A percentile compares a stretch with the other conserved stretches of the same genome.
Conservation (phyloP, 441 rosid species). For the Populus hybrid region DNA sequence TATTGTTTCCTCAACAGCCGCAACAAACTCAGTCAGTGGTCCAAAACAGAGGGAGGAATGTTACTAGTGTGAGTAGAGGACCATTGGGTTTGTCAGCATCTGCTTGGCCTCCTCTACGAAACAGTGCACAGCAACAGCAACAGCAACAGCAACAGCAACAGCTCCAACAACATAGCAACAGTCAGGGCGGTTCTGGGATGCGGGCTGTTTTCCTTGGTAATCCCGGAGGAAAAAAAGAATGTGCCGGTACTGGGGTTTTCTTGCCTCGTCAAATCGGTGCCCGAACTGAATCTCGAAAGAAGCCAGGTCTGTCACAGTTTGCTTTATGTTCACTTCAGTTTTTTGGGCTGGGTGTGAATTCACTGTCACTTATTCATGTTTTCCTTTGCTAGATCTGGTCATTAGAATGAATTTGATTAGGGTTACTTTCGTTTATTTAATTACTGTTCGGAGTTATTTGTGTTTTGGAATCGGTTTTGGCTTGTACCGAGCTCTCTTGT, state of each 20-base stretch:
- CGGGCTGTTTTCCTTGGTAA: conserved; percentile 54
- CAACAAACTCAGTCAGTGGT: conserved; percentile 23
- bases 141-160: conserved; percentile 14
- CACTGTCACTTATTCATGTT: not conserved
- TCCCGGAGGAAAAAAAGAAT: conserved; percentile 41
- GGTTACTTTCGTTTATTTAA: not conserved
- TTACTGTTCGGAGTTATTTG: not conserved
- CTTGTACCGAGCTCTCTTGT: not conserved
- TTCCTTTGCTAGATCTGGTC: not conserved
- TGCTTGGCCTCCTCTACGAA: conserved; percentile 53
- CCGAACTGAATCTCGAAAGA: conserved; percentile 41
- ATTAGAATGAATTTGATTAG: not conserved
- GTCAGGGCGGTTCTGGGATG: conserved; percentile 43
- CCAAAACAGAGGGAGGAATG: conserved; percentile 25
- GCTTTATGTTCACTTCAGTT: too few relatives aligned
- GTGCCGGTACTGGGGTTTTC: conserved; percentile 86
- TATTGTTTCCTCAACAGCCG: conserved; percentile 9
- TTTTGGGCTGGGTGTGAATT: too few relatives aligned
- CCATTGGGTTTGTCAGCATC: conserved; percentile 44
- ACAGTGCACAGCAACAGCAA: not conserved
- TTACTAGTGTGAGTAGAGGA: conserved; percentile 1
- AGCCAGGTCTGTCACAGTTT: conserved; percentile 33
- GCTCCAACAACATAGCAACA: conserved; percentile 12
- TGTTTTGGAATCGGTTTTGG: not conserved
- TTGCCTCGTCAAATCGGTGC: conserved; percentile 56